Evolutionary conservation across 768 basidiomycete genomes (phyloP), one percentile per base, ranked within the genome.

Genomic region (Psilocybe subaeruginosa): DNA sequence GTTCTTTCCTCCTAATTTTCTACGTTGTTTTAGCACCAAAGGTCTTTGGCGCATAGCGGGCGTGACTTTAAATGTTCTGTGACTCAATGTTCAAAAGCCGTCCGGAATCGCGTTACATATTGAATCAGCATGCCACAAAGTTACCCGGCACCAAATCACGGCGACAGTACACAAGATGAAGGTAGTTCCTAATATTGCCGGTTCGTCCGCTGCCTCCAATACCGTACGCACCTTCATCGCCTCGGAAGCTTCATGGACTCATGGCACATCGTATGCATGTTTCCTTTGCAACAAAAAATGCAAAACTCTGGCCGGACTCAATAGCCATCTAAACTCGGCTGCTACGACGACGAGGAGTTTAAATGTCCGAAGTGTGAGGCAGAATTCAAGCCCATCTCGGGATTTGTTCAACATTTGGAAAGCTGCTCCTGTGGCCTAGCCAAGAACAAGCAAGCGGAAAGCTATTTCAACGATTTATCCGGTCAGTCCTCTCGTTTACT

Each of bases 331-430:
- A 37, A 70, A 70, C 62, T 80, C 78, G 50, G 70, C 76, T 2
- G 23, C 23, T 23, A 23, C 23, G 23, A 23, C 23, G 23, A 23
- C 23, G 23, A 23, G 23, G 23, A 79, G 66, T 82, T 80, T 70
- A 72, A 66, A 57, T 83, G 81, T 59, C 81, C 81, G 41, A 74
- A 72, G 61, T 82, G 81, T 65, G 67, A 68, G 54, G 64, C 23
- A 35, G 63, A 71, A 61, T 78, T 75, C 66, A 72, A 70, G 48
- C 64, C 76, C 31, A 68, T 81, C 30, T 81, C 79, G 7, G 78
- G 71, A 2, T 66, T 23, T 0, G 23, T 23, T 23, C 23, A 23
- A 23, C 23, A 23, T 23, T 23, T 23, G 23, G 23, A 23, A 67
- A 78, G 75, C 56, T 76, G 70, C 8, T 54, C 64, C 3, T 81